Base-by-base conservation (phyloP, 306 rosid genomes). In the Boehmeria nivea region DNA sequence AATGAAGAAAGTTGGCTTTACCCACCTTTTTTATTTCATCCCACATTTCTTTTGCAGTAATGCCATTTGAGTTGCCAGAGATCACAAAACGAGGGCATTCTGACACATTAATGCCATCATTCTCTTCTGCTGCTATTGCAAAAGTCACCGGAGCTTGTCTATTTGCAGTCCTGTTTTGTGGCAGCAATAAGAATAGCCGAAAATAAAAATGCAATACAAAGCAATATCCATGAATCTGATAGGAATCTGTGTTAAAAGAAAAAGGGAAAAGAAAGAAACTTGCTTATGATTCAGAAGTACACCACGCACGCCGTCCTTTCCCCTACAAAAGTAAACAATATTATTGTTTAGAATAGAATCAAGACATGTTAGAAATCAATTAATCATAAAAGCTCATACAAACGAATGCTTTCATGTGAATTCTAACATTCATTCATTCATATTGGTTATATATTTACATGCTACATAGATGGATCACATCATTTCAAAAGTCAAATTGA, bases 41-140 rank as follows among this genome's bases (percentile, higher is more conserved):
- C 98, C 98, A 90, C 91, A 90, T 82, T 47, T 84, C 91, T 63
- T 86, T 68, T 47, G 95, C 98, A 0, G 88, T 71, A 57, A 90
- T 65, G 55, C 91, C 88, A 40, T 72, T 31, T 60, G 83, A 70
- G 71, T 73, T 55, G 53, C 98, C 95, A 25, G 95, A 76, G 60
- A 80, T 76, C 51, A 81, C 85, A 78, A 90, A 90, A 65, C 79
- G 81, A 38, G 95, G 95, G 59, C 94, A 90, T 60, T 81, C 82
- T 48, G 98, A 84, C 57, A 90, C 72, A 21, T 72, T 85, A 80
- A 86, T 61, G 49, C 78, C 65, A 51, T 84, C 87, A 55, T 76
- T 82, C 81, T 86, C 84, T 78, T 82, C 71, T 26, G 88, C 95
- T 23, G 95, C 94, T 53, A 90, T 78, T n/a, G 94, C 98, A 82